Conservation (phyloP, 2,329 filamentous ascomycete species). For the Neonectria coccinea region DNA sequence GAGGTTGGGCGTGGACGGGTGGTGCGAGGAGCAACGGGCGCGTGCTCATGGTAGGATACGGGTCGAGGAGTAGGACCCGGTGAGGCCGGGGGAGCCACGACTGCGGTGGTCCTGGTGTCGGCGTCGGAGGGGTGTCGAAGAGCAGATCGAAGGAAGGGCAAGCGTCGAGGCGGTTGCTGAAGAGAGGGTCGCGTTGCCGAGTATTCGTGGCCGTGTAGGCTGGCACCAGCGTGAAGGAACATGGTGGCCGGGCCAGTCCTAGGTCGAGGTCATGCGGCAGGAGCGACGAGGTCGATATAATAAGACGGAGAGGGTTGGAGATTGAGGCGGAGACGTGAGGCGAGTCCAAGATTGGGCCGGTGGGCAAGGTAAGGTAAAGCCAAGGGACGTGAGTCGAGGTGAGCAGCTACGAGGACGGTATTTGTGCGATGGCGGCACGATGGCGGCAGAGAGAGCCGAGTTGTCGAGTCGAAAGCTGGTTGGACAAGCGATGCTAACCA, state of each 20-base stretch:
- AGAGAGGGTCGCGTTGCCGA: slow-evolving; percentile 54
- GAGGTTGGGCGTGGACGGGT: slow-evolving; percentile 51
- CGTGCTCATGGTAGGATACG: slow-evolving; percentile 44
- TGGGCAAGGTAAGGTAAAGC: slow-evolving; percentile 9
- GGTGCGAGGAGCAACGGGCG: slow-evolving; percentile 36
- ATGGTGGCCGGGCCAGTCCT: slow-evolving; percentile 52
- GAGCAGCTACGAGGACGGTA: slow-evolving; percentile 29
- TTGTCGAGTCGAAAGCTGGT: slow-evolving; percentile 31
- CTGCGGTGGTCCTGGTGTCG: slow-evolving; percentile 37
- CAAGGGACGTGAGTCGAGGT: slow-evolving; percentile 7
- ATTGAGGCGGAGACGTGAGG: slow-evolving; percentile 8
- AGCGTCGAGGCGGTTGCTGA: slow-evolving; percentile 50
- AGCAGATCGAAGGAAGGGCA: slow-evolving; percentile 58
- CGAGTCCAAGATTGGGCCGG: slow-evolving; percentile 18
- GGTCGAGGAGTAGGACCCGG: slow-evolving; percentile 35
- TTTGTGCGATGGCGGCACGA: slow-evolving; percentile 34
- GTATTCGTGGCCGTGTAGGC: slow-evolving; percentile 71
- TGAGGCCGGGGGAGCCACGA: slow-evolving; percentile 28
- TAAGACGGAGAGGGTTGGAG: slow-evolving; percentile 1
- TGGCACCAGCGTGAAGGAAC: slow-evolving; percentile 70
- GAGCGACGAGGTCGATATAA: slow-evolving; percentile 22
- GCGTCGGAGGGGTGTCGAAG: slow-evolving; percentile 52
- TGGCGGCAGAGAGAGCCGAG: slow-evolving; percentile 33
- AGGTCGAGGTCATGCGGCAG: slow-evolving; percentile 38
- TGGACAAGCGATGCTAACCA: slow-evolving; percentile 37